Evolutionary conservation across 345 rosid genomes (phyloP).

Genomic region (Arabis alpina): DNA sequence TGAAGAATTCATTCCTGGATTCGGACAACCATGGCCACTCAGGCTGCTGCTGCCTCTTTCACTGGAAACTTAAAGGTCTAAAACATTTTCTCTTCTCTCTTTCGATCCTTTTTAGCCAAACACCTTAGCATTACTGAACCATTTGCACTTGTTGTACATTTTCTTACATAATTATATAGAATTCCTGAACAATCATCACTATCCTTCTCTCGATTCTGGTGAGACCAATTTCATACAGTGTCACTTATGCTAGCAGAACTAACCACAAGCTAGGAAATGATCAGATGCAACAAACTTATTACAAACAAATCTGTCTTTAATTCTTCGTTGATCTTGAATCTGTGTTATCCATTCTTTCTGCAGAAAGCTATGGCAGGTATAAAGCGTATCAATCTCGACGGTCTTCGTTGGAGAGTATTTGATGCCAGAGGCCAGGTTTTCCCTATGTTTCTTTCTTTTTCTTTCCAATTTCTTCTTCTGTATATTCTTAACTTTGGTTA

Average conservation of each 20-base stretch:
- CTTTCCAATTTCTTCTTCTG: background rate
- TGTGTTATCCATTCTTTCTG: conserved; percentile 21
- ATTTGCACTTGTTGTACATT: conserved; percentile 1
- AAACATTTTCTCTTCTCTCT: background rate
- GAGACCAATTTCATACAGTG: background rate
- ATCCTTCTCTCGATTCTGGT: background rate
- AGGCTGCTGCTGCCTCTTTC: conserved; percentile 42
- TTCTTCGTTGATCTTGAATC: background rate
- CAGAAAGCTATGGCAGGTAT: conserved; percentile 98
- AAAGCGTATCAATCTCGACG: conserved; percentile 87
- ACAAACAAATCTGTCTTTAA: background rate
- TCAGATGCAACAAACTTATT: background rate
- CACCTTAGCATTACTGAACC: background rate
- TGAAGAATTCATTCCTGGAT: background rate
- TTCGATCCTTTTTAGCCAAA: background rate
- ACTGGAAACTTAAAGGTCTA: conserved; percentile 44
- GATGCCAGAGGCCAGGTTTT: conserved; percentile 99
- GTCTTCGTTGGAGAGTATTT: conserved; percentile 93
- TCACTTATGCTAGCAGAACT: background rate
- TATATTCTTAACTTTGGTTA: background rate
- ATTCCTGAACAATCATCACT: background rate
- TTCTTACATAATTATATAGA: background rate
- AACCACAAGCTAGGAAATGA: background rate
- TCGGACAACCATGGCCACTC: conserved; percentile 37
- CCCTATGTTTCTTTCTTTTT: conserved; percentile 4